Percentiles rank a stretch among this genome's conserved stretches.
phyloP scores from a whole-genome alignment of 768 basidiomycete genomes.

The Boletus tomentosulus region DNA sequence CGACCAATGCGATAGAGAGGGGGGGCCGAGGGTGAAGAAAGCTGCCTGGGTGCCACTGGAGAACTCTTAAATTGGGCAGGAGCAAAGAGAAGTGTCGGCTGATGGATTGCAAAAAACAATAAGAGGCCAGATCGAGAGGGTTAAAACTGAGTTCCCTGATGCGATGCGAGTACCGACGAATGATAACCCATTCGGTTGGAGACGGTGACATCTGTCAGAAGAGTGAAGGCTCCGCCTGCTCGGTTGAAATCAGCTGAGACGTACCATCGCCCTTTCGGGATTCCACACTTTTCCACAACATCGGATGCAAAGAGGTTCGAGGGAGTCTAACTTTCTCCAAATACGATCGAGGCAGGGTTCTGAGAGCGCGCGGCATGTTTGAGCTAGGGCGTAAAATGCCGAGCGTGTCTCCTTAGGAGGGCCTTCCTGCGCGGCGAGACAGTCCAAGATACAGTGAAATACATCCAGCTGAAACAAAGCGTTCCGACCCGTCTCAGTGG shows the following conservation, averaged over 20 bases:
- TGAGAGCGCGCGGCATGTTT: not conserved
- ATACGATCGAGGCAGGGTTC: constrained; percentile 1
- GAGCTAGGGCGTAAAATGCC: not conserved
- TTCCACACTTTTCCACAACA: not conserved
- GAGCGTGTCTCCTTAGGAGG: not conserved
- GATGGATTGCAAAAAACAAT: not conserved
- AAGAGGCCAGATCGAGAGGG: not conserved
- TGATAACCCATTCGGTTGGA: not conserved
- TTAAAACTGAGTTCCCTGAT: not conserved
- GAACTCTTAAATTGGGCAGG: constrained; percentile 1
- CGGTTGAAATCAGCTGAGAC: not conserved
- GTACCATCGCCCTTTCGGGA: not conserved
- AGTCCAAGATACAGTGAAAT: not conserved
- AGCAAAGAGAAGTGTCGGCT: not conserved
- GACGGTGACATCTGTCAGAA: not conserved
- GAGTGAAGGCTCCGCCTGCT: not conserved
- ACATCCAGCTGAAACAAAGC: not conserved
- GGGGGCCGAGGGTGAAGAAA: not conserved
- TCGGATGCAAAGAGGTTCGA: not conserved
- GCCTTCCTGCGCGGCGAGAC: not conserved
- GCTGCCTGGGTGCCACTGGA: not conserved
- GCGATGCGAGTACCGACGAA: constrained; percentile 3
- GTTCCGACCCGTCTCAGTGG: not conserved
- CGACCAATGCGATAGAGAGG: not conserved
- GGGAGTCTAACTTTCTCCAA: not conserved